These are phyloP conservation scores for Pugionium cornutum DNA, from an alignment of 345 rosid species.

Conservation along the genomic window DNA sequence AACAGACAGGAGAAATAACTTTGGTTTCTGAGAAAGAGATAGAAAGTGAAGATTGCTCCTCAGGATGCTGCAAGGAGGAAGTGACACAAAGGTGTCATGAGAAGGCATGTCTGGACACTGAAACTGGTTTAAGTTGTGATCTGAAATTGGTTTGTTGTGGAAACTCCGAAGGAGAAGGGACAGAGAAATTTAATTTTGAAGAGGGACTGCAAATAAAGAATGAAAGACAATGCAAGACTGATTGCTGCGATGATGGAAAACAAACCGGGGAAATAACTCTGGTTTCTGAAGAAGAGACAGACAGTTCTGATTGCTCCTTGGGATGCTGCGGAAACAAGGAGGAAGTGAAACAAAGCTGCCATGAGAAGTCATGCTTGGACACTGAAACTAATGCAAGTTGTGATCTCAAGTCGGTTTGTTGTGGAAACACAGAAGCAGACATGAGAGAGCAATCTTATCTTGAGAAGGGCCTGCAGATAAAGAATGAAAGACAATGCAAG, in stretches of 20 bases:
- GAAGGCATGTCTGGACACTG: conserved; percentile 9
- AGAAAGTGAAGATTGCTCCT: not conserved
- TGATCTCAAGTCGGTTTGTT: conserved; percentile 17
- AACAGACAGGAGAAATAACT: conserved; percentile 26
- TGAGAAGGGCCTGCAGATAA: conserved; percentile 4
- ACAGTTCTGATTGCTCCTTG: not conserved
- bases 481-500: conserved; percentile 20
- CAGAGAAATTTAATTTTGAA: not conserved
- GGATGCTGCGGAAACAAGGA: conserved; percentile 17
- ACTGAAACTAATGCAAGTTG: conserved; percentile 5
- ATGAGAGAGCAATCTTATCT: conserved; percentile 3
- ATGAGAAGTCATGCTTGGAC: conserved; percentile 9
- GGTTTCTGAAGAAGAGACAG: conserved; percentile 9
- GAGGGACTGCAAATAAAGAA: conserved; percentile 4
- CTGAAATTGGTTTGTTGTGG: conserved; percentile 30
- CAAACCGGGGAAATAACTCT: conserved; percentile 19
- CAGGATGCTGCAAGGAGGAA: conserved; percentile 15
- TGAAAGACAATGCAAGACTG: conserved; percentile 11
- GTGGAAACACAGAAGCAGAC: not conserved
- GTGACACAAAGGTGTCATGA: conserved; percentile 16
- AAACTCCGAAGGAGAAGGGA: not conserved
- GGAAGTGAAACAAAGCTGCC: conserved; percentile 18
- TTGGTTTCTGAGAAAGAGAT: conserved; percentile 27
- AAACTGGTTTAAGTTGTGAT: conserved; percentile 21
- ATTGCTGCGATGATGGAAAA: conserved; percentile 13